Conservation (phyloP, 805 yeast genomes). For the Dipodascopsis tothii region DNA sequence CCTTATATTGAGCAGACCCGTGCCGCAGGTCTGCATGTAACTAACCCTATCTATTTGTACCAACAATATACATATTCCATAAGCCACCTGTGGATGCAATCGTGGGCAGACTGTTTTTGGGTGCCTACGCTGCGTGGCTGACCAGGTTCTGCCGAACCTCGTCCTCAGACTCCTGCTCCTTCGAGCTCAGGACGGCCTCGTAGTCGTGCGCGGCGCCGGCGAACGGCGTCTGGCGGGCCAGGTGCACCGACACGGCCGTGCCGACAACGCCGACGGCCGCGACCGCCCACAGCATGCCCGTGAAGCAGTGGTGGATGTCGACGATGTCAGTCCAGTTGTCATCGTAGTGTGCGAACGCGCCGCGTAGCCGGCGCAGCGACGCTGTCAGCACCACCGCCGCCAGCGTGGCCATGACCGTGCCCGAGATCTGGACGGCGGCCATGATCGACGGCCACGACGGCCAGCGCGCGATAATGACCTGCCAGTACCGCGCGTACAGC, state of each 20-base stretch:
- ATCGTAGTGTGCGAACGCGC: not conserved
- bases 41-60: too few species aligned
- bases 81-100: too few species aligned
- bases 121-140: too few species aligned
- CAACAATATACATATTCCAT: too few species aligned
- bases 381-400: not conserved
- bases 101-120: too few species aligned
- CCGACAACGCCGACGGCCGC: not conserved
- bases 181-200: too few species aligned
- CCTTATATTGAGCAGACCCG: too few species aligned
- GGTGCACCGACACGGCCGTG: not conserved
- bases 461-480: not conserved
- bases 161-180: too few species aligned
- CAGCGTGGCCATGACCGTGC: not conserved
- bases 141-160: too few species aligned
- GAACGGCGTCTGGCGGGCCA: not conserved
- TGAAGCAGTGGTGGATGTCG: not conserved
- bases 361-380: not conserved
- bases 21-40: too few species aligned
- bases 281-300: not conserved
- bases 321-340: not conserved
- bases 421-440: not conserved
- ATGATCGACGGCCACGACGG: not conserved
- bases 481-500: not conserved
- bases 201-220: not conserved